Evolutionary conservation across 108 stramenopile species (phyloP), one percentile per base, ranked within the genome.

Genomic region (Nannochloropsis granulata): DNA sequence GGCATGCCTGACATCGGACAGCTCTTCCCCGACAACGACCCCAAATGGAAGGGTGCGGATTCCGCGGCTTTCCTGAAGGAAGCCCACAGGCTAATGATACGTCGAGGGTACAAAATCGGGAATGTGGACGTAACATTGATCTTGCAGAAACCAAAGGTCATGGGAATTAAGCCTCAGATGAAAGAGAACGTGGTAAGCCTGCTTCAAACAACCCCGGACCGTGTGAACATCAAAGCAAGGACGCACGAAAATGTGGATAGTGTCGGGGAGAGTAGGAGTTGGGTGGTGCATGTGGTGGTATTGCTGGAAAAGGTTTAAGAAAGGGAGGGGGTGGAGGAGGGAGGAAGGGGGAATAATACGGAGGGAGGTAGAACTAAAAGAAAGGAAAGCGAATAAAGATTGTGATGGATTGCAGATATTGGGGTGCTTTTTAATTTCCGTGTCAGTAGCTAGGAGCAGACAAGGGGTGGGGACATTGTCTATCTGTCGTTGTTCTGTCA

Each of bases 171-270:
- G 89, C 93, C 93, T 81, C 88, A 82, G 80, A 97, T 97, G 97
- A 94, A 94, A 85, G 95, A 93, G 44, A 97, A 97, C 89, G 93
- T 97, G 89, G 94, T 94, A 12, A 85, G 81, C 44, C 89, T 97
- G 81, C 90, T 97, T 45, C 81, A 90, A 13, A 95, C 95, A 13
- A 91, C 93, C 45, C 88, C 90, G 43, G 94, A 94, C n/a, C 89
- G 94, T 79, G 95, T 97, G 79, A 97, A 97, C 87, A 94, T 97
- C 83, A 97, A 97, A 88, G 97, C 97, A 8, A 86, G 97, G 84
- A 97, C 96, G 12, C 97, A 97, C 91, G 97, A 97, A 86, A 89
- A 90, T 88, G 88, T 97, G 81, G 97, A 97, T 90, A 92, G 93
- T 79, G 94, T 96, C 13, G 97, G 97, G 43, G 95, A 97, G 82